Conservation (phyloP, 1,139 yeast species). For the Schizosaccharomyces versatilis region DNA sequence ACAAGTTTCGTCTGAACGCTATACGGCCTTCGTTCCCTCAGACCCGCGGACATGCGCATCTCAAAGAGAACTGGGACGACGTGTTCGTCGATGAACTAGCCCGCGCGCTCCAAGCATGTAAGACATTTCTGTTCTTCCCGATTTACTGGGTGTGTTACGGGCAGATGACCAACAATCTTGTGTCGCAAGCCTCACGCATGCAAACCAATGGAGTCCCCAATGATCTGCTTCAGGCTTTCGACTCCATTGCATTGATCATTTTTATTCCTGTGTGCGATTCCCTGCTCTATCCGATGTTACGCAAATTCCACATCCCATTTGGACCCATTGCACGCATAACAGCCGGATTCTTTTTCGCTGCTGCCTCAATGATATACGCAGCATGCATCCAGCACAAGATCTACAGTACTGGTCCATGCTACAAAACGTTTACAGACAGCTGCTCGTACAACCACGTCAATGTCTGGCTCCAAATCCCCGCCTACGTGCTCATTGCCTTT, state of each 20-base stretch:
- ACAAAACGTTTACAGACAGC: constrained; percentile 30
- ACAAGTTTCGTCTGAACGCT: constrained; percentile 23
- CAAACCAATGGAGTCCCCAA: constrained; percentile 42
- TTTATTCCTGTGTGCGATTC: constrained; percentile 40
- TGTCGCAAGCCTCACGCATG: constrained; percentile 46
- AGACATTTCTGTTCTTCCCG: constrained; percentile 40
- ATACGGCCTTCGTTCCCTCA: constrained; percentile 18
- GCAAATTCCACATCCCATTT: constrained; percentile 25
- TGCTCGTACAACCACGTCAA: constrained; percentile 31
- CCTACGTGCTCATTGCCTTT: constrained; percentile 37
- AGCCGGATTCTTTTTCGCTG: constrained; percentile 51
- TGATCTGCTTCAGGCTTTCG: constrained; percentile 41
- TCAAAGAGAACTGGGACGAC: constrained; percentile 27
- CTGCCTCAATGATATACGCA: constrained; percentile 54
- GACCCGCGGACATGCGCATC: neutral
- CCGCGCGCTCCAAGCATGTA: constrained; percentile 38
- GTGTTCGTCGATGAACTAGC: constrained; percentile 40
- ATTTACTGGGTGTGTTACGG: constrained; percentile 48
- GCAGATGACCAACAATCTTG: constrained; percentile 42
- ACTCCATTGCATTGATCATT: constrained; percentile 37
- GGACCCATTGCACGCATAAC: constrained; percentile 47
- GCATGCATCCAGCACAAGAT: constrained; percentile 41
- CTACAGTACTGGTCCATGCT: constrained; percentile 60
- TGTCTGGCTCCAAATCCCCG: constrained; percentile 43
- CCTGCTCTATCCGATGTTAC: constrained; percentile 32